Base-by-base conservation (phyloP, 2,329 filamentous ascomycete species). In the Colletotrichum sp. region DNA sequence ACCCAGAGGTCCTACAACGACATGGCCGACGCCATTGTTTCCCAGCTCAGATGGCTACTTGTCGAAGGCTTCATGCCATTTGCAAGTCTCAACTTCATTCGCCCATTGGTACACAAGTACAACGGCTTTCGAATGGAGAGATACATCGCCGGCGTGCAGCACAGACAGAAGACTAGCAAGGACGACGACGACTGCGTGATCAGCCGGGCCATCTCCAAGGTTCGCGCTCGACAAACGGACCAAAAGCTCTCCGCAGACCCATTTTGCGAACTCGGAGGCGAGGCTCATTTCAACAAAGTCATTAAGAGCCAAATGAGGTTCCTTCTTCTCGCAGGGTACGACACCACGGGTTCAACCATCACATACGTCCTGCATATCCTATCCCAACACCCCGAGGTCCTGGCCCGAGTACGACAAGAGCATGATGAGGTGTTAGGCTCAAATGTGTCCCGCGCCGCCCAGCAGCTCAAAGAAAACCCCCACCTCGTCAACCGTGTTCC, bases 401-500 rank as follows among this genome's bases (percentile, higher is more conserved):
- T 81, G 8, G 79, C 79, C n/a, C 77, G 68, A 9, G 63, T 83
- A 7, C 79, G 82, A 18, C 78, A 79, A 3, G 83, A 85, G 71
- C 82, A 82, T 69, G 79, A 84, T 65, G 81, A 82, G 6, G 84
- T 92, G 10, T 87, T 91, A 52, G 88, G 89, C 16, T 69, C 85
- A 0, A 84, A 88, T 63, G 79, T 83, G 10, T 79, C 83, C 8
- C 80, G 81, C 6, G 84, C 85, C 0, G 85, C 85, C 30, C 78
- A 81, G 5, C 80, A 84, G 36, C 82, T 92, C 18, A 81, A 83
- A 49, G 78, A 84, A 3, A 82, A 89, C 28, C 86, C 88, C 1
- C 80, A 85, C 32, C 83, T 88, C 4, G 83, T 92, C 60, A 90
- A 89, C 79, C 83, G 86, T 39, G 83, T 92, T n/a, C 84, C 86